These are phyloP conservation scores for Pythium coloratum DNA, from an alignment of 352 stramenopile species.

Conservation along the genomic window DNA sequence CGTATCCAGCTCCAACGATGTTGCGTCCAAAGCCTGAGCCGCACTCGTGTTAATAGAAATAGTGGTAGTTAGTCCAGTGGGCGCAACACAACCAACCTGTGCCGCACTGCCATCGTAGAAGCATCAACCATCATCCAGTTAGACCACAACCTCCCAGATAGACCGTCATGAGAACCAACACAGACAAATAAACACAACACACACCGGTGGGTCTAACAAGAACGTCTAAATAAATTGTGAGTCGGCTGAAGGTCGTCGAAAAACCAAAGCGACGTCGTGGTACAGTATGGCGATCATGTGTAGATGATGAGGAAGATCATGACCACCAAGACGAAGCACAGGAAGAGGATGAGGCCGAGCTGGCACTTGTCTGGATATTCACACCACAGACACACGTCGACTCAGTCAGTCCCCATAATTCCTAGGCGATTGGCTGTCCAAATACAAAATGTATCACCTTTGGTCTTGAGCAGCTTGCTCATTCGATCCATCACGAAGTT, in stretches of 20 bases:
- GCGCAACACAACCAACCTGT: background rate
- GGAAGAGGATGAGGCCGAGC: conserved; percentile 70
- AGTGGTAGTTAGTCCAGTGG: conserved; percentile 2
- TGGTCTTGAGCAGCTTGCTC: conserved; percentile 77
- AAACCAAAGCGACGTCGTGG: background rate
- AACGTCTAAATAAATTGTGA: conserved; percentile 20
- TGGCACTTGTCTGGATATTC: conserved; percentile 65
- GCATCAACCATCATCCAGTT: background rate
- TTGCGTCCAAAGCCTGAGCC: conserved; percentile 21
- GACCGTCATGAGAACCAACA: conserved; percentile 11
- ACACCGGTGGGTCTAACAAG: conserved; percentile 7
- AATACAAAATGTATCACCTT: conserved; percentile 39
- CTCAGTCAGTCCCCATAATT: background rate
- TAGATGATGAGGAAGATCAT: conserved; percentile 87
- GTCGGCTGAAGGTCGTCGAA: background rate
- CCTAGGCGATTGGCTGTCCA: too few species aligned
- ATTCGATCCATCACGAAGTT: conserved; percentile 82
- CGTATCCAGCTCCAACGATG: conserved; percentile 12
- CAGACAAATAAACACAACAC: conserved; percentile 1
- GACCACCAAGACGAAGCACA: conserved; percentile 61
- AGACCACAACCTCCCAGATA: background rate
- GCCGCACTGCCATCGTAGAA: background rate
- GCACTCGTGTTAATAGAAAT: conserved; percentile 21
- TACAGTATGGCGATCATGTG: conserved; percentile 38
- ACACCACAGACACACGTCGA: background rate